Conservation (phyloP, 352 stramenopile genomes). For the Pythium brachiatum region DNA sequence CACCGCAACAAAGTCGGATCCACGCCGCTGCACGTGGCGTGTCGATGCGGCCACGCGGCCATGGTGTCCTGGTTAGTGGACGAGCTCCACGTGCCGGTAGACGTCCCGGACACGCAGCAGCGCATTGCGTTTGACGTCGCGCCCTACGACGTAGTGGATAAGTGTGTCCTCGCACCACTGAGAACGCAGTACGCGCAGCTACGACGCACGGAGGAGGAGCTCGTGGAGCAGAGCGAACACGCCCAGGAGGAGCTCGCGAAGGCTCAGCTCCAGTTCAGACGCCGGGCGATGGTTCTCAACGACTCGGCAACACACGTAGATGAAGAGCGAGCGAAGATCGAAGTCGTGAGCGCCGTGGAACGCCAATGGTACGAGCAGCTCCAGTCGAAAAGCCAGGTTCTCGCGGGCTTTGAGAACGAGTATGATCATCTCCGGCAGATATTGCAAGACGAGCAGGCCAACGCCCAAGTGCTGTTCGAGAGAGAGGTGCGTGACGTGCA, state of each 20-base stretch:
- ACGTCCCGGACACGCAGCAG: slow-evolving; percentile 45
- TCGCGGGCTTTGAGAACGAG: slow-evolving; percentile 12
- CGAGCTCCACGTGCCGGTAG: slow-evolving; percentile 29
- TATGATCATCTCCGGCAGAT: background rate
- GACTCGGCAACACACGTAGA: slow-evolving; percentile 37
- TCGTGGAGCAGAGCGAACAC: slow-evolving; percentile 17
- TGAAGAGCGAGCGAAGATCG: slow-evolving; percentile 26
- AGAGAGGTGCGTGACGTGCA: slow-evolving; percentile 1
- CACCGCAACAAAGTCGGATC: slow-evolving; percentile 55
- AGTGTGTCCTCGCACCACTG: slow-evolving; percentile 38
- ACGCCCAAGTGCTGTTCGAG: slow-evolving; percentile 7
- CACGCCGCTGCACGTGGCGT: slow-evolving; percentile 55
- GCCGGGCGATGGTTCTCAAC: slow-evolving; percentile 33
- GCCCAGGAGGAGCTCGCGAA: slow-evolving; percentile 22
- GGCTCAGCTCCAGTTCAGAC: slow-evolving; percentile 19
- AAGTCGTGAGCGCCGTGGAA: slow-evolving; percentile 22
- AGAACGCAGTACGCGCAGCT: slow-evolving; percentile 20
- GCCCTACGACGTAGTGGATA: slow-evolving; percentile 37
- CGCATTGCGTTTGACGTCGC: slow-evolving; percentile 53
- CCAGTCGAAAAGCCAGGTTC: slow-evolving; percentile 5
- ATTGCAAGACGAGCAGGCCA: background rate
- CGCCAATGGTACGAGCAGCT: slow-evolving; percentile 30
- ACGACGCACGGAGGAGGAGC: slow-evolving; percentile 17
- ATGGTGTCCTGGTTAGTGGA: slow-evolving; percentile 41
- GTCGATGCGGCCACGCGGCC: slow-evolving; percentile 40